Base-by-base conservation (phyloP, 805 yeast genomes). In the Hanseniaspora mollemarum region DNA sequence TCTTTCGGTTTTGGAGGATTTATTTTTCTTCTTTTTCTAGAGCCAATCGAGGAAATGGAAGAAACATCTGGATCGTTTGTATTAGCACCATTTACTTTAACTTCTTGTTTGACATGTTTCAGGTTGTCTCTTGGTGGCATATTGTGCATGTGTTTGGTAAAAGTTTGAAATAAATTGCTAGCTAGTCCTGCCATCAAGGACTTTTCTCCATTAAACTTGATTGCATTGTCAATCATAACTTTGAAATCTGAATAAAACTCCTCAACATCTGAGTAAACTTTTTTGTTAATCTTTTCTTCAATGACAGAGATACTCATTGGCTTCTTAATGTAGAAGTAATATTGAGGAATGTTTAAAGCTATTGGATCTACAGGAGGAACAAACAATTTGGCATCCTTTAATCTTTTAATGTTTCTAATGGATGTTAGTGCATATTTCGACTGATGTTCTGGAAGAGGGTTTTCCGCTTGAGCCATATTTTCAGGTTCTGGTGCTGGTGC, bases 1-100 rank as follows among this genome's bases (percentile, higher is more conserved):
- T 92, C 96, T 62, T 86, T 86, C 29, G 95, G 85, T 62, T 84
- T 82, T 49, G 98, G 98, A 2, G 98, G 98, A 64, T 88, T 96
- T 43, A 92, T 87, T 58, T 87, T 92, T 58, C 98, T 78, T 67
- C 90, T 90, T 35, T 97, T 97, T 57, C 98, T 75, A 28, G 88
- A 44, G 48, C 80, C 84, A 22, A 81, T 78, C 6, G 75, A 72
- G 29, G 83, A 78, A 54, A 35, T 15, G 19, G 39, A 1, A 65
- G 64, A 18, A 67, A 61, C 5, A 61, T 55, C 39, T 18, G 61
- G 6, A 61, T 55, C 39, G 13, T 21, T 15, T 18, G 19, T 39
- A 28, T 21, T n/a, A 33, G 16, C 58, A 54, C 3, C 58, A 57
- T 13, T 58, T 29, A 7, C 54, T 42, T 26, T 35, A 10, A 35